These are phyloP conservation scores for Kodamaea jinghongensis DNA, from an alignment of 805 yeast genomes.

Conservation along the genomic window DNA sequence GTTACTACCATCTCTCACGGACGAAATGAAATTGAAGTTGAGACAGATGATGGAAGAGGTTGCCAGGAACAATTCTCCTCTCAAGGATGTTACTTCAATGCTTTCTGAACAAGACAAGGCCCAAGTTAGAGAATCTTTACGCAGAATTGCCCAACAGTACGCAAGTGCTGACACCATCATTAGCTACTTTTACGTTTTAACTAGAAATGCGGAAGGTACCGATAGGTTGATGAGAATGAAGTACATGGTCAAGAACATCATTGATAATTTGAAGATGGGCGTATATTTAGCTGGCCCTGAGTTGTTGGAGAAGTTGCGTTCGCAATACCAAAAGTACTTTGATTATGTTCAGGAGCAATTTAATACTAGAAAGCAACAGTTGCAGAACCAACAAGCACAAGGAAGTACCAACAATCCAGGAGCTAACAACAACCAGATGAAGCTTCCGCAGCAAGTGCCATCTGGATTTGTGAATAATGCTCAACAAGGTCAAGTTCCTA, in stretches of 20 bases:
- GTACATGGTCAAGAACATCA: slow-evolving; percentile 71
- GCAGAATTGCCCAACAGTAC: slow-evolving; percentile 56
- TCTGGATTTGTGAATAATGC: neutral
- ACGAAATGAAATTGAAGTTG: slow-evolving; percentile 60
- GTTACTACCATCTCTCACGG: slow-evolving; percentile 43
- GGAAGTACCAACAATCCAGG: slow-evolving; percentile 17
- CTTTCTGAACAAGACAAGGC: slow-evolving; percentile 65
- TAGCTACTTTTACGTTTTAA: slow-evolving; percentile 73
- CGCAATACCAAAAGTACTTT: slow-evolving; percentile 72
- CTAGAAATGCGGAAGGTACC: slow-evolving; percentile 73
- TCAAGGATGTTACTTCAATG: slow-evolving; percentile 62
- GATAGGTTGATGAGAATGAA: slow-evolving; percentile 75
- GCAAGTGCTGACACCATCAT: slow-evolving; percentile 71
- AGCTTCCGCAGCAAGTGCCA: slow-evolving; percentile 9
- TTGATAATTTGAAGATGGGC: slow-evolving; percentile 65
- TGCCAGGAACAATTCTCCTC: slow-evolving; percentile 58
- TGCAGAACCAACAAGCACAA: slow-evolving; percentile 31
- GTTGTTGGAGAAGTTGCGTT: slow-evolving; percentile 63
- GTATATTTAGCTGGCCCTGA: slow-evolving; percentile 71
- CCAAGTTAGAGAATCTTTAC: slow-evolving; percentile 53
- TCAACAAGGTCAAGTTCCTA: slow-evolving; percentile 6
- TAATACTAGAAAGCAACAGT: slow-evolving; percentile 35
- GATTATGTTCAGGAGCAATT: slow-evolving; percentile 69
- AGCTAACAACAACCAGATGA: slow-evolving; percentile 10
- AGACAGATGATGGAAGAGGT: slow-evolving; percentile 69